Evolutionary conservation across 768 basidiomycete species (phyloP), one percentile per base, ranked within the genome.

Genomic region (Chalciporus piperatus): DNA sequence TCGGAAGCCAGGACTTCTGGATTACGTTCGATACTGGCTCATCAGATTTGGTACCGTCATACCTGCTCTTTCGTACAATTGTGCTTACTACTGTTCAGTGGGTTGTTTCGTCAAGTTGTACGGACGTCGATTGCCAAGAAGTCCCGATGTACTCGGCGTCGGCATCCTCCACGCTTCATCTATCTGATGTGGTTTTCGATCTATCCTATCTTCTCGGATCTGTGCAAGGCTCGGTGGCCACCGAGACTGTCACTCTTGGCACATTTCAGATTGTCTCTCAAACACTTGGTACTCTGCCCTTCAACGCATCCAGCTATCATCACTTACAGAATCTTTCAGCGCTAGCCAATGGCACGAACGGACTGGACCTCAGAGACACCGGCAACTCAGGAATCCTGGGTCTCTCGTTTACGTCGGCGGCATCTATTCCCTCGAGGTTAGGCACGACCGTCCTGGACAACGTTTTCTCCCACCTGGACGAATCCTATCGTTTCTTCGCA

Each of bases 371-470:
- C 28, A 63, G 72, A 11, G 64, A 63, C 13, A 75, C 75, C 1
- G 76, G 74, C 17, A 77, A 78, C 52, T 82, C 80, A 17, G 82
- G 81, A 4, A 78, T 83, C 23, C 60, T 81, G 13, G 83, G 83
- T 6, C 73, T 84, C 25, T 69, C 76, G 0, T 82, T 84, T 57
- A 67, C 78, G 13, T 63, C 71, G 25, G 65, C 69, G 27, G 78
- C 80, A 3, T 67, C 77, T n/a, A 81, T 83, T 16, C 59, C 68
- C 25, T 54, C 69, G 30, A 73, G 70, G 0, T 52, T 64, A n/a
- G 81, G 83, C 28, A 65, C 59, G 2, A 75, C 77, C 6, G 43
- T 81, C 12, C 69, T 80, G 4, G 69, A 76, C 45, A 84, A 80
- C 55, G 57, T 83, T 22, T 70, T 82, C 43, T 61, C 74, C 14